Evolutionary conservation across 2,329 filamentous ascomycete species (phyloP).

Genomic region (Immersiporthe knoxdaviesiana): DNA sequence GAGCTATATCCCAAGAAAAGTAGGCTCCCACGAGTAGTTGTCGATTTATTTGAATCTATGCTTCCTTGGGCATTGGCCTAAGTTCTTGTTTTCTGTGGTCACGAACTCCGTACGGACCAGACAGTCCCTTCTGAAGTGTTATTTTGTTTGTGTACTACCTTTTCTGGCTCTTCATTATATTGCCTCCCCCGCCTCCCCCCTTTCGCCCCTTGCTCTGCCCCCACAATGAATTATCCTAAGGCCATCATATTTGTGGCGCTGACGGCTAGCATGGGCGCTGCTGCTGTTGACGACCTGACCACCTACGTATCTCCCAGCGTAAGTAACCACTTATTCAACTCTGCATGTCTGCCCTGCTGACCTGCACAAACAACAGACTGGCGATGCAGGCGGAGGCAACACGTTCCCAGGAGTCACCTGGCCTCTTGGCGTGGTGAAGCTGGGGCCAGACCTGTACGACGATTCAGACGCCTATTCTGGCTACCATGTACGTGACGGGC

Average conservation of each 20-base stretch:
- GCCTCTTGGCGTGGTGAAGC: constrained; percentile 53
- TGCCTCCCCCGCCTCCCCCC: too few species aligned
- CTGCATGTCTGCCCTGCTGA: neutral
- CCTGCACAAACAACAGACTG: constrained; percentile 43
- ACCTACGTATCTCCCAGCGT: constrained; percentile 41
- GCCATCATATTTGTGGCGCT: neutral
- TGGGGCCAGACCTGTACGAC: constrained; percentile 53
- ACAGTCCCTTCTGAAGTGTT: neutral
- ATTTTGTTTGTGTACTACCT: neutral
- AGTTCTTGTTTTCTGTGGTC: neutral
- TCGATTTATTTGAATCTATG: neutral
- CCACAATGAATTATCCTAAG: neutral
- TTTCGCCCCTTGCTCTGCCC: neutral
- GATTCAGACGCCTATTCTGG: constrained; percentile 57
- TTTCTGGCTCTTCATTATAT: too few species aligned
- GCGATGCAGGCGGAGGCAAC: constrained; percentile 50
- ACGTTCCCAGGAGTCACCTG: constrained; percentile 54
- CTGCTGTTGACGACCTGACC: constrained; percentile 37
- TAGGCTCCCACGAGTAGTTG: too few species aligned
- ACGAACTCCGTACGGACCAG: neutral
- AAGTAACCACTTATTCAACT: constrained; percentile 6
- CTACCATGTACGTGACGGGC: constrained; percentile 39
- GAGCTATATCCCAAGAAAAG: neutral
- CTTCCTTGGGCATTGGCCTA: neutral
- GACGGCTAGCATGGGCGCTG: neutral